Evolutionary conservation across 352 stramenopile species (phyloP), one percentile per base, ranked within the genome.

Genomic region (Halophytophthora polymorphica): DNA sequence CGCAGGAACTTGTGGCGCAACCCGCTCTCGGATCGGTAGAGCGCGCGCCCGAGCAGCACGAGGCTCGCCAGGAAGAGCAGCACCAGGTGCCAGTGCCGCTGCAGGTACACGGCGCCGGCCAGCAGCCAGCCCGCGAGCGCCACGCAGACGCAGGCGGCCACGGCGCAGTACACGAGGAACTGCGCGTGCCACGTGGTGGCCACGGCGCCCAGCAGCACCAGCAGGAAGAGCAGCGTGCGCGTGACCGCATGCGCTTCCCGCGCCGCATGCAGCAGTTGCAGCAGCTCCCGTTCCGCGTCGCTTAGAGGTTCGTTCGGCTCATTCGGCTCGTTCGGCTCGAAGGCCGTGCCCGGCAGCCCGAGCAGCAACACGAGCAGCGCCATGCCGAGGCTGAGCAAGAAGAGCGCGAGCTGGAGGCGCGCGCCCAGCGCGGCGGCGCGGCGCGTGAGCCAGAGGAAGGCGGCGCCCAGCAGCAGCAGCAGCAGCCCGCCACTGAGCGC

Each of bases 151-250:
- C 71, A 56, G 10, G 21, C 41, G 6, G 64, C 64, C 19, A 77
- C 45, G 2, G 33, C 45, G 6, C 53, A 68, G 53, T 71, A 88
- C 13, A 61, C 43, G 18, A 76, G 29, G 50, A 88, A 82, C 47
- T 86, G 75, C n/a, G 65, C 62, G 41, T 73, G 71, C 73, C 77
- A 88, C 14, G 73, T 67, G 25, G 64, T 84, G 6, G 73, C 67
- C 31, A 83, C 68, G 18, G 64, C 57, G 4, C 66, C 72, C 2
- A 86, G 51, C 10, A 68, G 33, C 63, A 86, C 71, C 41, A 86
- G 43, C 39, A 84, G 40, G 50, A 83, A 82, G 19, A 86, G 46
- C 31, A 80, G 61, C 29, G 71, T 76, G 18, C 80, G 62, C 2
- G 77, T 83, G 12, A 84, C 61, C 43, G 66, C 51, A 7, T 72